Percentiles rank a stretch among this genome's conserved stretches.
phyloP scores from a whole-genome alignment of 2,329 filamentous ascomycete genomes.

The Diaporthe destruens region DNA sequence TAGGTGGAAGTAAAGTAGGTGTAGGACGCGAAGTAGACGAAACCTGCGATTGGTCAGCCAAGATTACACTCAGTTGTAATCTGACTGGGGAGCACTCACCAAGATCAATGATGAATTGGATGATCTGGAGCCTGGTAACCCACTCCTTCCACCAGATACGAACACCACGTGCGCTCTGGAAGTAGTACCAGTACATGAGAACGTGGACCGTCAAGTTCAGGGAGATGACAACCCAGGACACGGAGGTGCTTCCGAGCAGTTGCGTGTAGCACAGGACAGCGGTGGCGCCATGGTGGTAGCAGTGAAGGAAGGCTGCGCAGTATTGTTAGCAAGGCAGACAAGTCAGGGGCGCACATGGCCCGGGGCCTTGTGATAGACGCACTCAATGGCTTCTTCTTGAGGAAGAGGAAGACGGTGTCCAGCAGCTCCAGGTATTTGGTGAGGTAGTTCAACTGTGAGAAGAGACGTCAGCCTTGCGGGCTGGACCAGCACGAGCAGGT shows the following conservation, averaged over 20 bases:
- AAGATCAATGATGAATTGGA: constrained; percentile 96
- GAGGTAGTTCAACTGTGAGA: constrained; percentile 87
- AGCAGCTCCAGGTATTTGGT: constrained; percentile 97
- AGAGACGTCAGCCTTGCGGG: constrained; percentile 52
- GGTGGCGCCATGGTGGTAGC: constrained; percentile 97
- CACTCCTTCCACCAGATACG: constrained; percentile 99
- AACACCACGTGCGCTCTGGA: constrained; percentile 96
- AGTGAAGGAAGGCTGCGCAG: constrained; percentile 87
- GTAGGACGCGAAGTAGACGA: constrained; percentile 99
- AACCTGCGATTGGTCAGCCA: constrained; percentile 67
- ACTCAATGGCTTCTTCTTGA: constrained; percentile 99
- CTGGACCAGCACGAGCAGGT: neutral
- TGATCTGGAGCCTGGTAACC: constrained; percentile 97
- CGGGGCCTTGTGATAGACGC: constrained; percentile 49
- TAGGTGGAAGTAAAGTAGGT: constrained; percentile 97
- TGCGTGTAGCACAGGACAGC: constrained; percentile 98
- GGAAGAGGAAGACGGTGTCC: constrained; percentile 95
- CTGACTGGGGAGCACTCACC: constrained; percentile 66
- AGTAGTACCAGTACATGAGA: constrained; percentile 99
- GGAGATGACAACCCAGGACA: constrained; percentile 94
- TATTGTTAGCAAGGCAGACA: constrained; percentile 48
- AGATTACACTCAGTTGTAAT: neutral
- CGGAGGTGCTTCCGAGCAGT: constrained; percentile 90
- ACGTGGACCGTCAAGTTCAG: constrained; percentile 96
- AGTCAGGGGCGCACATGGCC: neutral